Percentiles rank a stretch among this genome's conserved stretches.
Evolutionary conservation across 2,329 filamentous ascomycete genomes (phyloP).

Genomic region (Hypoxylon sp.): DNA sequence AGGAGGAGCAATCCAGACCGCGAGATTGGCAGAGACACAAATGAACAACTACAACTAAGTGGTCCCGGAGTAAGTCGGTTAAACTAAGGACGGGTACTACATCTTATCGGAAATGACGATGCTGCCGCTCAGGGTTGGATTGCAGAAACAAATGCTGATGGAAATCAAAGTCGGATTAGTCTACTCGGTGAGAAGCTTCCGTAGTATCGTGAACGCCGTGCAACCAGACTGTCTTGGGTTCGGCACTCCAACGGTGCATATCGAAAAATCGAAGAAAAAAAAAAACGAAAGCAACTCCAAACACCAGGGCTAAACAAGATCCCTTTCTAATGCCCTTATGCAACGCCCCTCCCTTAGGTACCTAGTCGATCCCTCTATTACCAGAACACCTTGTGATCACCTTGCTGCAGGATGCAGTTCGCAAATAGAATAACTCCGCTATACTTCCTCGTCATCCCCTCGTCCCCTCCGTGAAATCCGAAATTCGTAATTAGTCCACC

Average conservation of each 20-base stretch:
- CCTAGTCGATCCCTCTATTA: constrained; percentile 20
- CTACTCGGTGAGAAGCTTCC: constrained; percentile 32
- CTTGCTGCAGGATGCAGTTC: constrained; percentile 24
- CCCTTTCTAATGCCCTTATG: constrained; percentile 40
- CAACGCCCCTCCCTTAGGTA: constrained; percentile 24
- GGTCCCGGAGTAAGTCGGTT: constrained; percentile 26
- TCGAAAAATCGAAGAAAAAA: constrained; percentile 1
- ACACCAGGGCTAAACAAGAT: constrained; percentile 37
- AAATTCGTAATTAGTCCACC: constrained; percentile 33
- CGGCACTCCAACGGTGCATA: constrained; percentile 10
- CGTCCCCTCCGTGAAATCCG: constrained; percentile 26
- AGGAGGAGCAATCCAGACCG: constrained; percentile 29
- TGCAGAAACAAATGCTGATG: constrained; percentile 18
- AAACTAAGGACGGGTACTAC: constrained; percentile 20
- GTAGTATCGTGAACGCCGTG: constrained; percentile 29
- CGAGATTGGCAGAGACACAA: constrained; percentile 16
- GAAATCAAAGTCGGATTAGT: constrained; percentile 35
- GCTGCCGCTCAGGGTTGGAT: constrained; percentile 12
- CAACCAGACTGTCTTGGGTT: constrained; percentile 24
- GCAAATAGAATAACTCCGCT: constrained; percentile 21
- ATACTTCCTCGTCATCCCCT: constrained; percentile 9
- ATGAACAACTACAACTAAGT: constrained; percentile 9
- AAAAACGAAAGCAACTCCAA: constrained; percentile 10
- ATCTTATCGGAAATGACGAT: constrained; percentile 35
- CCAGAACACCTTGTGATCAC: constrained; percentile 27